Base-by-base conservation (phyloP, 192 early-diverging fungal species). In the Phycomyces blakesleeanus region DNA sequence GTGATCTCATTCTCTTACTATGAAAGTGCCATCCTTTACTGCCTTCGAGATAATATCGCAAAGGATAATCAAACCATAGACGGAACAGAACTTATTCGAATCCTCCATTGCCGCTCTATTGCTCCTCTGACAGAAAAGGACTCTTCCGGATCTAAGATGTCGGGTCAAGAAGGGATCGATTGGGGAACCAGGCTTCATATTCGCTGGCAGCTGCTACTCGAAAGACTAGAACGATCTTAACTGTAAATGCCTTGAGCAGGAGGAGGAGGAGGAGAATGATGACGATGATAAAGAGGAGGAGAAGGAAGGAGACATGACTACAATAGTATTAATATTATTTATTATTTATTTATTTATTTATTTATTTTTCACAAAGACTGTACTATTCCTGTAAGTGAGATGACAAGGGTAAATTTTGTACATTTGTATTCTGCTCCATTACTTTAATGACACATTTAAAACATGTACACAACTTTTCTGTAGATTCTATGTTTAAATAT, bases 121-220 rank as follows among this genome's bases (percentile, higher is more conserved):
- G 41, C 21, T 49, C 26, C 49, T 14, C 47, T 44, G 10, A 22
- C 54, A 14, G 18, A 15, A 1, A 57, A 41, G 41, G 58, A 57
- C 4, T 14, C 27, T 15, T 8, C 1, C 42, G 40, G 26, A 20
- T 39, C 38, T 11, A 27, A 39, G 24, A 26, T 11, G 20, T 42
- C 58, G 5, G 55, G 42, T 27, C 29, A 61, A 9, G 21, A 24
- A 26, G 73, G 64, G 21, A 59, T 65, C 49, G 62, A 74, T 14
- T 68, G 63, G 58, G 73, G 69, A 15, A 66, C 58, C n/a, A 39
- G 59, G 21, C 50, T 75, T n/a, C 73, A 75, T 44, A 51, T 75
- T 21, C 58, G 73, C 18, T 75, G 73, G 37, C 73, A 70, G 29
- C 27, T 75, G 15, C 29, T 75, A 22, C 21, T 63, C 15, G 73